A percentile compares a stretch with the other conserved stretches of the same genome.
phyloP scores from a whole-genome alignment of 2,329 filamentous ascomycete species.

The Xenoacremonium recifei region DNA sequence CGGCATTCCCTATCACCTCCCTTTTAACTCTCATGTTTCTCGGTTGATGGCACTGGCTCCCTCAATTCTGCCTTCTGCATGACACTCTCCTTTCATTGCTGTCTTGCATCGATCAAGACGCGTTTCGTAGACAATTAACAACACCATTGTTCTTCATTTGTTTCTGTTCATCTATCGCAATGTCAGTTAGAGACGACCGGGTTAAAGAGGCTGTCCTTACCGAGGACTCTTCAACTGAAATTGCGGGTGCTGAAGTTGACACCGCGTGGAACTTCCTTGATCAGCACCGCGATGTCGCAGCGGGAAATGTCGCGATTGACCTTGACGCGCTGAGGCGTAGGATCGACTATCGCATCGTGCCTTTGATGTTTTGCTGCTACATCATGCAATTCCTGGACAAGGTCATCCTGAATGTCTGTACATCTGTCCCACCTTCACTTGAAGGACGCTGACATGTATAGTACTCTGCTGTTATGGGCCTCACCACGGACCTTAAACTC shows the following conservation, averaged over 20 bases:
- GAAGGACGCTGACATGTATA: constrained; percentile 24
- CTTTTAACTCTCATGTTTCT: too few species aligned
- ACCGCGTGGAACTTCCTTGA: constrained; percentile 46
- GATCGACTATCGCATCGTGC: constrained; percentile 59
- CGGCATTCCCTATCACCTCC: too few species aligned
- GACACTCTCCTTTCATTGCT: constrained; percentile 1
- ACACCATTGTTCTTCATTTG: background rate
- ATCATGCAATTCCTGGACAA: constrained; percentile 66
- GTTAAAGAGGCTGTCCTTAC: constrained; percentile 10
- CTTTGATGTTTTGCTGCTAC: constrained; percentile 61
- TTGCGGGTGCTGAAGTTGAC: constrained; percentile 33
- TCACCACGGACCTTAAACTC: constrained; percentile 52
- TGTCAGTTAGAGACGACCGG: constrained; percentile 10
- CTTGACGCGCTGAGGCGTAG: constrained; percentile 49
- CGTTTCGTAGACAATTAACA: too few species aligned
- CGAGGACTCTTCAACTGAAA: constrained; percentile 4
- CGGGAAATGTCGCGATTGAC: constrained; percentile 35
- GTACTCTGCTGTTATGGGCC: constrained; percentile 67
- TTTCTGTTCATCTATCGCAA: constrained; percentile 3
- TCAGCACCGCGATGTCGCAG: constrained; percentile 37
- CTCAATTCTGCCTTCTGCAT: background rate
- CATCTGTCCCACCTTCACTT: background rate
- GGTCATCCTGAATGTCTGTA: constrained; percentile 58
- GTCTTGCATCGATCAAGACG: background rate
- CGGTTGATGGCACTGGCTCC: too few species aligned